Conservation (phyloP, 495 filamentous ascomycete species). For the Penicillium manginii region DNA sequence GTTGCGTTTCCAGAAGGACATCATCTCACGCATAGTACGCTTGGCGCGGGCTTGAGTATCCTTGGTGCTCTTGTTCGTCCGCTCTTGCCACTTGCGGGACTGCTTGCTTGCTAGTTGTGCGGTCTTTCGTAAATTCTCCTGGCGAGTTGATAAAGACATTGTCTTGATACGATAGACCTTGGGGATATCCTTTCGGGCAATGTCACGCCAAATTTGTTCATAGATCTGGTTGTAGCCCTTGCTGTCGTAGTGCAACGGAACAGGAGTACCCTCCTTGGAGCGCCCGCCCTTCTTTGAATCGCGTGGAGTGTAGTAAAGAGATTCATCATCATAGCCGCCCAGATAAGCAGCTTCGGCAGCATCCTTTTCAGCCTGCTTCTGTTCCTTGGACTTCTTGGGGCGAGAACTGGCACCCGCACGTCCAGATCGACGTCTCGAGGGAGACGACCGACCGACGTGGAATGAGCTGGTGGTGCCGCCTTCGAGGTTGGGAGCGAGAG, state of each 20-base stretch:
- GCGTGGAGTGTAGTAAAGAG: constrained; percentile 65
- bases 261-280: constrained; percentile 66
- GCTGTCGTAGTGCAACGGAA: constrained; percentile 66
- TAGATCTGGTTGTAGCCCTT: constrained; percentile 97
- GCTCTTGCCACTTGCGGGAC: constrained; percentile 93
- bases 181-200: constrained; percentile 89
- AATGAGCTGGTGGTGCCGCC: constrained; percentile 89
- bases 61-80: constrained; percentile 97
- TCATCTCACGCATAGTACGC: constrained; percentile 99
- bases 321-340: constrained; percentile 80
- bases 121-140: constrained; percentile 94
- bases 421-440: constrained; percentile 67
- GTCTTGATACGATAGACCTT: constrained; percentile 87
- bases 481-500: constrained; percentile 79
- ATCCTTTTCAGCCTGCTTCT: constrained; percentile 95
- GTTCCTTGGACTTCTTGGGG: constrained; percentile 89
- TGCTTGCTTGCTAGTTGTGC: constrained; percentile 97
- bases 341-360: constrained; percentile 86
- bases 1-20: constrained; percentile 99
- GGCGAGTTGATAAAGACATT: constrained; percentile 78
- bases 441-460: constrained; percentile 63
- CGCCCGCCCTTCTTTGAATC: constrained; percentile 60
- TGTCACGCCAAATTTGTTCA: constrained; percentile 96
- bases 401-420: constrained; percentile 64
- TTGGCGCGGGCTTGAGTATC: constrained; percentile 97